These are phyloP conservation scores for Madurella mycetomatis DNA, from an alignment of 2,329 filamentous ascomycete genomes.

Conservation along the genomic window DNA sequence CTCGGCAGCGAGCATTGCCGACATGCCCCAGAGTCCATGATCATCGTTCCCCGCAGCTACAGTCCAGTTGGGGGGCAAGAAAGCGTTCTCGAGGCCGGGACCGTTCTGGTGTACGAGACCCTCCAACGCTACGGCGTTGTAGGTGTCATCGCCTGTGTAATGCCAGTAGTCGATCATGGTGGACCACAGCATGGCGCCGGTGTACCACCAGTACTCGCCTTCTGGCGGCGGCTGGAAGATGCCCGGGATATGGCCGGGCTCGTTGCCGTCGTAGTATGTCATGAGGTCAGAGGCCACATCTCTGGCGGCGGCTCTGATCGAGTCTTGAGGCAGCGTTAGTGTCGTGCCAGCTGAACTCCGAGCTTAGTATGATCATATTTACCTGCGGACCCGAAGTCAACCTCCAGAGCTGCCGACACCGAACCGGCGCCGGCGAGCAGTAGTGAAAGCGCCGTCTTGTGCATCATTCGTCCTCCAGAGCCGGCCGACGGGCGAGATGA, in stretches of 20 bases:
- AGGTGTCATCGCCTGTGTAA: conserved; percentile 56
- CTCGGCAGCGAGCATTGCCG: too few relatives aligned
- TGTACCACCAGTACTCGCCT: conserved; percentile 67
- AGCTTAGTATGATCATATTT: background rate
- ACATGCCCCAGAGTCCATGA: conserved; percentile 34
- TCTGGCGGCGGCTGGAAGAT: conserved; percentile 34
- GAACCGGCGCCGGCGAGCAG: conserved; percentile 9
- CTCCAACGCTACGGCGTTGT: conserved; percentile 53
- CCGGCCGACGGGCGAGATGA: background rate
- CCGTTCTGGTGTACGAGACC: conserved; percentile 55
- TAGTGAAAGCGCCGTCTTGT: background rate
- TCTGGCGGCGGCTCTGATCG: conserved; percentile 16
- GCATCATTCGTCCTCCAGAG: background rate
- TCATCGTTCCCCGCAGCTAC: conserved; percentile 58
- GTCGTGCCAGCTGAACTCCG: background rate
- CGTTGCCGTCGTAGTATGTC: conserved; percentile 18
- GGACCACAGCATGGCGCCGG: conserved; percentile 62
- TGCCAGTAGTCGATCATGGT: conserved; percentile 39
- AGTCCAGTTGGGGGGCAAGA: conserved; percentile 55
- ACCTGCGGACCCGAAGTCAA: conserved; percentile 18
- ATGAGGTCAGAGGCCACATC: conserved; percentile 19
- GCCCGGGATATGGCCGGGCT: conserved; percentile 44
- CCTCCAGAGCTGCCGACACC: conserved; percentile 16
- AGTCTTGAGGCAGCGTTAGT: conserved; percentile 5
- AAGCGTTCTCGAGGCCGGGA: conserved; percentile 40